These are phyloP conservation scores for Ascochyta clinopodiicola DNA, from an alignment of 2,329 filamentous ascomycete species.

Conservation along the genomic window DNA sequence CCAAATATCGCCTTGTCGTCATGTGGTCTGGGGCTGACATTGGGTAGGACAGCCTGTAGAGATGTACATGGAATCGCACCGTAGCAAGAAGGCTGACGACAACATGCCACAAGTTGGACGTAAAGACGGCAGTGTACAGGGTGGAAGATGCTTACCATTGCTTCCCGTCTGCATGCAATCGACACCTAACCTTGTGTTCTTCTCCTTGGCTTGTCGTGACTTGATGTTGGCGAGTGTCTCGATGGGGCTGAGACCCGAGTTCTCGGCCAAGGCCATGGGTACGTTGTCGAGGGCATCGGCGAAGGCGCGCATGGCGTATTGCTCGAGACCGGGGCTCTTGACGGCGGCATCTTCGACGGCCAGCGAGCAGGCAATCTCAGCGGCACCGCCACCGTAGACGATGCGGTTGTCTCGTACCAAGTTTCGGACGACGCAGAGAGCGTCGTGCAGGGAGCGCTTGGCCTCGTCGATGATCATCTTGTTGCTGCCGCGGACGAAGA, in stretches of 20 bases:
- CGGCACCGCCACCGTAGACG: slow-evolving; percentile 95
- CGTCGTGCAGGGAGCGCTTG: slow-evolving; percentile 95
- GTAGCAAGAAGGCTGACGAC: not conserved
- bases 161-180: slow-evolving; percentile 96
- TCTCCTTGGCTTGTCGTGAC: slow-evolving; percentile 92
- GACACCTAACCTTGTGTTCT: slow-evolving; percentile 80
- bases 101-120: not conserved
- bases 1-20: slow-evolving; percentile 2
- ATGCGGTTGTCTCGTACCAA: slow-evolving; percentile 95
- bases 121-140: not conserved
- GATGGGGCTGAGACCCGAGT: slow-evolving; percentile 94
- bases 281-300: slow-evolving; percentile 91
- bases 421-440: slow-evolving; percentile 96
- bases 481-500: slow-evolving; percentile 97
- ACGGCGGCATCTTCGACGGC: slow-evolving; percentile 94
- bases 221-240: slow-evolving; percentile 95
- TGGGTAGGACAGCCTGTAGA: slow-evolving; percentile 2
- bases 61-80: not conserved
- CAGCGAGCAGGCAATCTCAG: slow-evolving; percentile 95
- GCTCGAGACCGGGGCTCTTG: slow-evolving; percentile 95
- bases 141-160: slow-evolving; percentile 67
- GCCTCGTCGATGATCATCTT: slow-evolving; percentile 99
- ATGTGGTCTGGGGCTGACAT: slow-evolving; percentile 2
- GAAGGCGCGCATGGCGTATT: slow-evolving; percentile 99
- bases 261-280: slow-evolving; percentile 96